Evolutionary conservation across 768 basidiomycete species (phyloP).

Genomic region (Hygrocybe coccinea): DNA sequence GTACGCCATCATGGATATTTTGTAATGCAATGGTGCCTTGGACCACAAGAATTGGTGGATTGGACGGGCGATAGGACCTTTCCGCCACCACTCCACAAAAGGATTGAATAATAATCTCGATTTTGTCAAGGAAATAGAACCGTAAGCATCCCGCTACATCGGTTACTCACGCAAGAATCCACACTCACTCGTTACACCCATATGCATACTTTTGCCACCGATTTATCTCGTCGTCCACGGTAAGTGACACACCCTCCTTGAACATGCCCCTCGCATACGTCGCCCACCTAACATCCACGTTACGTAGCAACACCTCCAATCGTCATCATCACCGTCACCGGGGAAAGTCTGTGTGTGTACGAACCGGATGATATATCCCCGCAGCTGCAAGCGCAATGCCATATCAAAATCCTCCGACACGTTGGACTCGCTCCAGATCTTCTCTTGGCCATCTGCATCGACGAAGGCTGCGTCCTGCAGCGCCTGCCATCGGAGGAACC

Average conservation of each 20-base stretch:
- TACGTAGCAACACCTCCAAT: too few species aligned
- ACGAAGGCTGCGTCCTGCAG: constrained; percentile 78
- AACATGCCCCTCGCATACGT: constrained; percentile 82
- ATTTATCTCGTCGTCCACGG: constrained; percentile 83
- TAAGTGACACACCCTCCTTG: constrained; percentile 88
- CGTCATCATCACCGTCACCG: too few species aligned
- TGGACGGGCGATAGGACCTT: constrained; percentile 72
- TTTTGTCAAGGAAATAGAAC: constrained; percentile 31
- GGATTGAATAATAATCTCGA: constrained; percentile 80
- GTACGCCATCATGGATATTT: constrained; percentile 71
- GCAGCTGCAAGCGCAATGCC: constrained; percentile 56
- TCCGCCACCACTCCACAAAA: constrained; percentile 64
- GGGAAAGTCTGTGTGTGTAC: constrained; percentile 9
- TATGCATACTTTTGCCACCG: constrained; percentile 80
- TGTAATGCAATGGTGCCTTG: constrained; percentile 72
- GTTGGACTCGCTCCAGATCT: constrained; percentile 75
- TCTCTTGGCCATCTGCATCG: constrained; percentile 61
- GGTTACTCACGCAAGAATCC: constrained; percentile 28
- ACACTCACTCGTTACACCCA: constrained; percentile 64
- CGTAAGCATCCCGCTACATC: constrained; percentile 44
- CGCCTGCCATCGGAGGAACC: constrained; percentile 79
- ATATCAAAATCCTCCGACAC: constrained; percentile 84
- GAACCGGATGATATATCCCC: constrained; percentile 64
- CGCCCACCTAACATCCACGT: constrained; percentile 51
- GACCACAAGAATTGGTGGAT: constrained; percentile 77